phyloP scores from a whole-genome alignment of 2,329 filamentous ascomycete genomes.

The Aureobasidium sp. region DNA sequence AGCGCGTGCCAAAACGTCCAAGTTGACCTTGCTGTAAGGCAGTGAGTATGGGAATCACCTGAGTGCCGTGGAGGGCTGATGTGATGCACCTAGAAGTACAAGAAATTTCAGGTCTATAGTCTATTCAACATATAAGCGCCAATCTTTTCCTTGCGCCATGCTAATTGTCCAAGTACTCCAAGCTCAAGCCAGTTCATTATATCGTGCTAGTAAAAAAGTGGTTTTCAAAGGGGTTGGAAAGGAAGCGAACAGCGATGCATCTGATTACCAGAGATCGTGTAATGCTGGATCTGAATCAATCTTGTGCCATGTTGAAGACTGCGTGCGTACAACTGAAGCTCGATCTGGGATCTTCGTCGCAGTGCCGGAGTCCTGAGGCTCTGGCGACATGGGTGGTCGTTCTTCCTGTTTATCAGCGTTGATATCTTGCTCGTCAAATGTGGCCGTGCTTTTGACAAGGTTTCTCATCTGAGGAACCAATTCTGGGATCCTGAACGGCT shows the following conservation, averaged over 20 bases:
- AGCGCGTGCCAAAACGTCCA: no score
- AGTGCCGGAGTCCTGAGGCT: not conserved
- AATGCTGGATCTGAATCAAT: not conserved
- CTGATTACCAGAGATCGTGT: not conserved
- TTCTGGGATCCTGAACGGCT: conserved; percentile 31
- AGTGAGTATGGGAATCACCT: no score
- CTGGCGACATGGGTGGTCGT: not conserved
- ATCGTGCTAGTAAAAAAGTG: no score
- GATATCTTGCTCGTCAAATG: not conserved
- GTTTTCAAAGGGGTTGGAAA: not conserved
- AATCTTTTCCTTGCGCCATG: no score
- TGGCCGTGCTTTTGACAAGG: not conserved
- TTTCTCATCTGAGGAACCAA: conserved; percentile 29
- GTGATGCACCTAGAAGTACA: no score
- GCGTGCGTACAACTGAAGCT: not conserved
- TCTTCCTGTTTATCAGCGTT: not conserved
- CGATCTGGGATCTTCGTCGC: not conserved
- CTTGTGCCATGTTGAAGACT: not conserved
- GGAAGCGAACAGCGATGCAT: not conserved
- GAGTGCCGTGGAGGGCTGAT: no score
- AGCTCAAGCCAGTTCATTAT: no score
- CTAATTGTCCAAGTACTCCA: no score
- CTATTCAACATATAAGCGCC: no score
- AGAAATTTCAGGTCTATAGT: no score
- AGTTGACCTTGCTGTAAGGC: no score